Evolutionary conservation across 371 early-diverging fungal genomes (phyloP).

Genomic region (Smittium culicis): DNA sequence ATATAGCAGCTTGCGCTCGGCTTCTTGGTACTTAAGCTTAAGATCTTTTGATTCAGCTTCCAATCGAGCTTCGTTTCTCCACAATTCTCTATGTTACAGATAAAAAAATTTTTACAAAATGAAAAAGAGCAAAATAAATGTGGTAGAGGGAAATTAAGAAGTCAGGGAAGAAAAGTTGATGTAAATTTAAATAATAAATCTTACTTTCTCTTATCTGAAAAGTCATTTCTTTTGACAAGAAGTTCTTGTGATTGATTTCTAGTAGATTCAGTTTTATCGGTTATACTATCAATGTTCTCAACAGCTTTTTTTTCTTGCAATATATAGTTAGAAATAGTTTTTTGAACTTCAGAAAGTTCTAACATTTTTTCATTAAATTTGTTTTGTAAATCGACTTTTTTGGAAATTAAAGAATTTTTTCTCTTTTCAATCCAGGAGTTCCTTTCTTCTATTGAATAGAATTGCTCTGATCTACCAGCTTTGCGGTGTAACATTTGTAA

Average conservation of each 20-base stretch:
- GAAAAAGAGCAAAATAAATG: too few species aligned
- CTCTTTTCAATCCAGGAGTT: slow-evolving; percentile 9
- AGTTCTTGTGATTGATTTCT: slow-evolving; percentile 25
- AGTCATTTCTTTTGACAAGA: slow-evolving; percentile 38
- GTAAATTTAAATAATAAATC: too few species aligned
- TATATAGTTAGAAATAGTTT: neutral
- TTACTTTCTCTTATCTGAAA: slow-evolving; percentile 60
- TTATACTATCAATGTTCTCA: neutral
- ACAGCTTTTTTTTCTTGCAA: neutral
- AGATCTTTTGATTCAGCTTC: slow-evolving; percentile 50
- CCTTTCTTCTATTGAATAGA: slow-evolving; percentile 3
- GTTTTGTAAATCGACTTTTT: neutral
- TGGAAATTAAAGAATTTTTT: neutral
- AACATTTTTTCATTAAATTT: neutral
- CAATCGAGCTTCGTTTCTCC: slow-evolving; percentile 79
- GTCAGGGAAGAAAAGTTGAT: too few species aligned
- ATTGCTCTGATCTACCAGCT: slow-evolving; percentile 7
- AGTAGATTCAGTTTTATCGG: neutral
- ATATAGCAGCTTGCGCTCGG: slow-evolving; percentile 53
- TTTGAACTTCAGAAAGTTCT: neutral
- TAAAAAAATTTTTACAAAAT: neutral
- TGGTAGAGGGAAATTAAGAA: too few species aligned
- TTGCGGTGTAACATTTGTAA: slow-evolving; percentile 2
- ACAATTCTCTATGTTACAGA: slow-evolving; percentile 38
- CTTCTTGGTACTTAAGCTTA: slow-evolving; percentile 57